phyloP scores from a whole-genome alignment of 352 stramenopile genomes.

The Phytophthora pluvialis region DNA sequence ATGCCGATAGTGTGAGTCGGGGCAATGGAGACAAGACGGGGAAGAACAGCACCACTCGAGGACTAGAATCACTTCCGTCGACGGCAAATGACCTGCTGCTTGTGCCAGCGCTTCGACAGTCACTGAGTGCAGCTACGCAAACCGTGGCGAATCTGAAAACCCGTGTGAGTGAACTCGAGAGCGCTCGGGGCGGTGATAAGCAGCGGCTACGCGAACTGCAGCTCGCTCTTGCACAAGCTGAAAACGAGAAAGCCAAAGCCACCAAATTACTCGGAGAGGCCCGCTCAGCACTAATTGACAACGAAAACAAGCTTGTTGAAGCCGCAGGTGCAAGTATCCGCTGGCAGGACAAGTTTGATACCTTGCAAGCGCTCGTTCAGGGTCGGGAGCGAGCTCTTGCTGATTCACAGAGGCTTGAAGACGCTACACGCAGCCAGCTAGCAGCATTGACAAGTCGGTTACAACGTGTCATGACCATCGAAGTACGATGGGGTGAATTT shows the following conservation, averaged over 20 bases:
- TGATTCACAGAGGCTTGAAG: constrained; percentile 41
- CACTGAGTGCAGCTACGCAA: constrained; percentile 43
- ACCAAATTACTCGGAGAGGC: constrained; percentile 60
- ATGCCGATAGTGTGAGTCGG: background rate
- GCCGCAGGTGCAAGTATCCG: constrained; percentile 41
- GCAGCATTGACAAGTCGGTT: constrained; percentile 31
- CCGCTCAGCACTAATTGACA: constrained; percentile 44
- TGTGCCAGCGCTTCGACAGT: constrained; percentile 57
- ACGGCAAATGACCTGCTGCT: constrained; percentile 29
- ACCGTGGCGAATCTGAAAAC: constrained; percentile 48
- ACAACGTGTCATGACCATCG: constrained; percentile 14
- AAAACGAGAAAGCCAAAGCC: constrained; percentile 50
- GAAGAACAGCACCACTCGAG: constrained; percentile 12
- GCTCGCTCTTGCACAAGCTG: constrained; percentile 34
- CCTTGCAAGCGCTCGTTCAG: constrained; percentile 48
- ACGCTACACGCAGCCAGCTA: constrained; percentile 38
- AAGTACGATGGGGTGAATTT: constrained; percentile 19
- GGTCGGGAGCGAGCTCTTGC: constrained; percentile 42
- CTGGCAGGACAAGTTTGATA: constrained; percentile 48
- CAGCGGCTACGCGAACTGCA: constrained; percentile 37
- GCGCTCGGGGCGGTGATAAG: constrained; percentile 38
- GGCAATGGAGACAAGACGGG: constrained; percentile 16
- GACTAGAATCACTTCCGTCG: constrained; percentile 15
- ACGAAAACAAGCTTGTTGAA: constrained; percentile 37
- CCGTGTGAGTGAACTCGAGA: constrained; percentile 45